A percentile compares a stretch with the other conserved stretches of the same genome.
Evolutionary conservation across 1,284 basidiomycete genomes (phyloP).

Genomic region (Puccinia novopanici): DNA sequence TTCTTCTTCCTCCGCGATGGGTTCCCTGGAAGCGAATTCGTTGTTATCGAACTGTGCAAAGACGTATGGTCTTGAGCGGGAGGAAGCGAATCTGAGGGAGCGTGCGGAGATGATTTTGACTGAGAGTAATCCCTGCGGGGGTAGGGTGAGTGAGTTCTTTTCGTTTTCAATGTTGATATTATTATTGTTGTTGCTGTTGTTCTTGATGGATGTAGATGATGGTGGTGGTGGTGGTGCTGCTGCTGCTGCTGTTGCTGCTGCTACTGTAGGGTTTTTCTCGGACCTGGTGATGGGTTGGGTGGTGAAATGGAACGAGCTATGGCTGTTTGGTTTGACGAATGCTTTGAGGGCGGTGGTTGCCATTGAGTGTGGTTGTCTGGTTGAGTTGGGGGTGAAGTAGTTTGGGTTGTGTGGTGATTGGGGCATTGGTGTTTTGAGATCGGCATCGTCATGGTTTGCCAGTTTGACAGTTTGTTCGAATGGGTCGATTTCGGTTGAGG

Average conservation of each 20-base stretch:
- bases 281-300: slow-evolving; percentile 12
- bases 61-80: slow-evolving; percentile 77
- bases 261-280: not conserved
- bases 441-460: not conserved
- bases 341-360: slow-evolving; percentile 41
- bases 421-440: slow-evolving; percentile 39
- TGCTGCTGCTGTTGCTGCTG: not conserved
- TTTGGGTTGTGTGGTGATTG: not conserved
- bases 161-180: too few relatives aligned
- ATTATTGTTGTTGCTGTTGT: not conserved
- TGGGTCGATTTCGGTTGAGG: slow-evolving; percentile 67
- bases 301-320: slow-evolving; percentile 10
- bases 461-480: slow-evolving; percentile 63
- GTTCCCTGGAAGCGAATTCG: slow-evolving; percentile 93
- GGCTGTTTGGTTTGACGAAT: not conserved
- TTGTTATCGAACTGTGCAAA: slow-evolving; percentile 99
- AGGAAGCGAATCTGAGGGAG: slow-evolving; percentile 63
- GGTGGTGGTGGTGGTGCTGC: not conserved
- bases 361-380: slow-evolving; percentile 10
- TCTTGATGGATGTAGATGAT: not conserved
- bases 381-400: slow-evolving; percentile 2
- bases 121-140: slow-evolving; percentile 75
- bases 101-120: slow-evolving; percentile 93
- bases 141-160: slow-evolving; percentile 37
- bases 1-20: slow-evolving; percentile 74